Base-by-base conservation (phyloP, 495 filamentous ascomycete genomes). In the Penicillium herquei region DNA sequence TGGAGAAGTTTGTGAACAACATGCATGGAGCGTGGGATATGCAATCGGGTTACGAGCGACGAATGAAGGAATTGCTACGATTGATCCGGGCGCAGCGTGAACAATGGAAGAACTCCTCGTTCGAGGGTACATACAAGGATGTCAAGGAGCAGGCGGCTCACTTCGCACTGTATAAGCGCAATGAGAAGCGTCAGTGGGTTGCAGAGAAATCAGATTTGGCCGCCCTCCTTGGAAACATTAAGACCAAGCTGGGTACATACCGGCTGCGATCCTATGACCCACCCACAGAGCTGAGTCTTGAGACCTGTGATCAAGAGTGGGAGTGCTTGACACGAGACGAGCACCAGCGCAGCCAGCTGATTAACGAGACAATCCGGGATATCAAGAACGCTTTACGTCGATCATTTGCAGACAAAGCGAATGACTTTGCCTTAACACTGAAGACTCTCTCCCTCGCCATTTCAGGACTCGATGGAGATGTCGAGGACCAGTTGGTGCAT, bases 1-100 rank as follows among this genome's bases (percentile, higher is more conserved):
- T 98, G 3, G 94, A 98, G 77, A 98, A 98, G 76, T 98, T 98
- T 62, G 89, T 98, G 43, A 90, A 89, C 66, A 96, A 94, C 65
- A 98, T 98, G 94, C 91, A 96, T 59, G 94, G 93, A n/a, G 92
- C 94, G 3, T 98, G 95, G 94, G 92, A 95, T 66, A 98, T 98
- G 94, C 91, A 98, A 72, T 94, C 89, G 66, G 87, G 87, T 12
- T 98, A 90, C 65, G 94, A 98, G 82, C 80, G 84, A 63, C 82
- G 93, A 42, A 94, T 97, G 90, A 80, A 81, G 32, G 88, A 85
- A 51, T 73, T 98, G 8, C 75, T 98, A 47, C 77, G 82, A 55
- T 78, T 86, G 57, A 92, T 98, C 59, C 78, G 76, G 7, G 80
- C 80, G 43, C 90, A 96, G 69, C 77, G 84, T 45, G 74, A 87